Percentiles rank a stretch among this genome's conserved stretches.
These are phyloP conservation scores for Coemansia sp. DNA, from an alignment of 192 early-diverging fungal species.

Conservation along the genomic window DNA sequence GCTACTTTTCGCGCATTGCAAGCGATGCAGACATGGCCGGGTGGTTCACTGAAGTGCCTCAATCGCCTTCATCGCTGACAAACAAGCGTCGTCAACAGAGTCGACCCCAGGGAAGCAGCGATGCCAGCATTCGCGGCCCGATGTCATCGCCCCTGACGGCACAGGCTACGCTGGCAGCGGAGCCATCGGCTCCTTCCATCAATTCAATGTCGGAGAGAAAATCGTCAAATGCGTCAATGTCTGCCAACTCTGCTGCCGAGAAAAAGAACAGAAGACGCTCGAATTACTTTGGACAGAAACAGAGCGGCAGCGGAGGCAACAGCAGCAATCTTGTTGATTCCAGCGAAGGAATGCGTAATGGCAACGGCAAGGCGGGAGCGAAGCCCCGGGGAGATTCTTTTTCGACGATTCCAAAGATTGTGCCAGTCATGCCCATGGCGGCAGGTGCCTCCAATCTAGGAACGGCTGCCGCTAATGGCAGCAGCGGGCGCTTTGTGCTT, in stretches of 20 bases:
- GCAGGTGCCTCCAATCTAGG: neutral
- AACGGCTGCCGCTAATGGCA: slow-evolving; percentile 1
- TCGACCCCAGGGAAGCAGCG: slow-evolving; percentile 18
- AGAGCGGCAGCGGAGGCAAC: slow-evolving; percentile 20
- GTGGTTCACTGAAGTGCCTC: slow-evolving; percentile 49
- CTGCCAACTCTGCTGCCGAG: slow-evolving; percentile 19
- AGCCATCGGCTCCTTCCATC: slow-evolving; percentile 38
- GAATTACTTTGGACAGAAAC: slow-evolving; percentile 55
- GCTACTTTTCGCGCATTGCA: slow-evolving; percentile 53
- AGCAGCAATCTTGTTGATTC: slow-evolving; percentile 8
- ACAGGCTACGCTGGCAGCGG: slow-evolving; percentile 34
- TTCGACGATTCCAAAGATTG: slow-evolving; percentile 35
- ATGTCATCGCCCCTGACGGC: slow-evolving; percentile 25
- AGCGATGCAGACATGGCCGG: slow-evolving; percentile 48
- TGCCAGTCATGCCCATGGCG: slow-evolving; percentile 14
- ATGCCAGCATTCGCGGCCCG: slow-evolving; percentile 19
- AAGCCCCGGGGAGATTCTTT: slow-evolving; percentile 47
- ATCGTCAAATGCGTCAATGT: slow-evolving; percentile 45
- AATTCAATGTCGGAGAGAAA: slow-evolving; percentile 36
- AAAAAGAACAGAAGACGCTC: slow-evolving; percentile 47
- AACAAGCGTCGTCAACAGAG: slow-evolving; percentile 27
- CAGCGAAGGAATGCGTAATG: slow-evolving; percentile 14
- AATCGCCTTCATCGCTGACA: slow-evolving; percentile 39
- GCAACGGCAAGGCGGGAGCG: slow-evolving; percentile 9
- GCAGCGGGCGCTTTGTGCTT: slow-evolving; percentile 35